These are phyloP conservation scores for Detonula confervacea DNA, from an alignment of 352 stramenopile species.

Conservation along the genomic window DNA sequence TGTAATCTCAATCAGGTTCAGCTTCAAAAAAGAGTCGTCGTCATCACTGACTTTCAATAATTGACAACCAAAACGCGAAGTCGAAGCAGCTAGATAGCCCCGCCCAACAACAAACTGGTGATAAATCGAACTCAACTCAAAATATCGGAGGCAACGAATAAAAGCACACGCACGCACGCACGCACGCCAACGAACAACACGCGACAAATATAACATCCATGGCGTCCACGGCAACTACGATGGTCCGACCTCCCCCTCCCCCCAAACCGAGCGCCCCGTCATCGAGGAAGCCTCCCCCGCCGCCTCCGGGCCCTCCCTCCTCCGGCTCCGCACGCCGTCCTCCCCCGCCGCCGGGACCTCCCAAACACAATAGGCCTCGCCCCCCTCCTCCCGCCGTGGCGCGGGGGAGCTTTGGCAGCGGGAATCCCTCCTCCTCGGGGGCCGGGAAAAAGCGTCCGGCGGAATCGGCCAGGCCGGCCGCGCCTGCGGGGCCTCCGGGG, in stretches of 20 bases:
- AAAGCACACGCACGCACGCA: no score
- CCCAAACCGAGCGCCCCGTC: conserved; percentile 21
- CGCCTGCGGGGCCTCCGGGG: not conserved
- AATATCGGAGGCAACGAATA: no score
- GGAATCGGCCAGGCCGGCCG: not conserved
- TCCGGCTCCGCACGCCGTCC: not conserved
- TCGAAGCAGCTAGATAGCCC: no score
- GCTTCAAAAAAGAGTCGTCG: no score
- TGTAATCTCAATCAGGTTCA: no score
- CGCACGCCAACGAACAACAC: not conserved
- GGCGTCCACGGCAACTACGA: conserved; percentile 51
- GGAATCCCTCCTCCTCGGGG: no score
- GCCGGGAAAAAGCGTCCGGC: conserved; percentile 9
- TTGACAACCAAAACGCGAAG: no score
- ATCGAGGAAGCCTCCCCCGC: conserved; percentile 20
- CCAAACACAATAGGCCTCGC: conserved; percentile 47
- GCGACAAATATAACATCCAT: conserved; percentile 6
- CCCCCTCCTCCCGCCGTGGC: conserved; percentile 36
- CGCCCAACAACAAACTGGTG: no score
- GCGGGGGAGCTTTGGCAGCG: no score
- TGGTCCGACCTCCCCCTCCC: conserved; percentile 66
- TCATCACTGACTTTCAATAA: no score
- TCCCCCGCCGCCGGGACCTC: conserved; percentile 44
- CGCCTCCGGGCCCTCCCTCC: conserved; percentile 32
- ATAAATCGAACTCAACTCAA: no score